A percentile compares a stretch with the other conserved stretches of the same genome.
Conservation (phyloP, 345 rosid genomes). For the Garcia nutans region DNA sequence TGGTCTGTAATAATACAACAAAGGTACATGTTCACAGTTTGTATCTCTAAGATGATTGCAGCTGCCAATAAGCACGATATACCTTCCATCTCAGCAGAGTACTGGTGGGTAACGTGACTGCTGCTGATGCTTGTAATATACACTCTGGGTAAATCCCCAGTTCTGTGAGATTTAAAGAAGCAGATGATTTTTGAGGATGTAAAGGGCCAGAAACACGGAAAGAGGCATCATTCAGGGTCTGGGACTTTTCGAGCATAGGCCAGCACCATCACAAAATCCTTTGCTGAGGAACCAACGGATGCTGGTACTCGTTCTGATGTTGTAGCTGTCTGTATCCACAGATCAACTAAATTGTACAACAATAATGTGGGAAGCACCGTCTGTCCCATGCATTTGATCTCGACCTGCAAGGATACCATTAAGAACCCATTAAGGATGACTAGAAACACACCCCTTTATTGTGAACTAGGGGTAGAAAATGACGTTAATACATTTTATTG, state of each 20-base stretch:
- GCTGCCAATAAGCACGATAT: not conserved
- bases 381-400: constrained; percentile 34
- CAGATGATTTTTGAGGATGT: not conserved
- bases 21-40: not conserved
- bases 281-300: constrained; percentile 28
- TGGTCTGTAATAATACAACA: not conserved
- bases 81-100: not conserved
- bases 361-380: constrained; percentile 25
- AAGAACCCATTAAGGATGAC: not conserved
- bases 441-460: not conserved
- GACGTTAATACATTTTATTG: no score
- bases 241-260: constrained; percentile 30
- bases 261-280: constrained; percentile 35
- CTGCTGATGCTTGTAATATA: constrained; percentile 4
- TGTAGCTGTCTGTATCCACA: constrained; percentile 23
- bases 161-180: not conserved
- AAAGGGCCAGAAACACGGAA: not conserved
- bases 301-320: constrained; percentile 19
- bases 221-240: constrained; percentile 12
- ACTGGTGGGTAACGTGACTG: not conserved
- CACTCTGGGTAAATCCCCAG: constrained; percentile 6
- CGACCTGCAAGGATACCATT: constrained; percentile 22
- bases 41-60: not conserved
- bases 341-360: constrained; percentile 26
- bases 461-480: not conserved